Evolutionary conservation across 768 basidiomycete genomes (phyloP), one percentile per base, ranked within the genome.

Genomic region (Phanerochaete sordida): DNA sequence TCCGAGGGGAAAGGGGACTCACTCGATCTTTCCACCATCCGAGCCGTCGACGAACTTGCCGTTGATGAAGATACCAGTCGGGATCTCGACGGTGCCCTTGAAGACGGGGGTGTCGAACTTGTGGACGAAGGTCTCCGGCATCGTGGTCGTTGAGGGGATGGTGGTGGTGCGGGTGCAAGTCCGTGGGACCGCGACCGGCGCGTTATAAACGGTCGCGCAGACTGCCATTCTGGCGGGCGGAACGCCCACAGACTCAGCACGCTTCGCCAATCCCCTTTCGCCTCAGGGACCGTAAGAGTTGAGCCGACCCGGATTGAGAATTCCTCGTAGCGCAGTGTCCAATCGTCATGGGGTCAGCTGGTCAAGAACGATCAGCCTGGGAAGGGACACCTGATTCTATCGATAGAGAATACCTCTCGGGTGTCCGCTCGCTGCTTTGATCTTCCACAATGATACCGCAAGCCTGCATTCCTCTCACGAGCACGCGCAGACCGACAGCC

Each of bases 61-160:
- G 66, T 83, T 77, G 69, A 93, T 90, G 77, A 85, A 92, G 57
- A 91, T 66, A 30, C 90, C 88, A 2, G 88, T 88, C 65, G 76
- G 75, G 62, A 90, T 74, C 6, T 76, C 75, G 21, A 78, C 75
- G 50, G 76, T 75, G n/a, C 84, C 86, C 72, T 84, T 87, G 82
- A 73, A 88, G 61, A 74, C 62, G 44, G 74, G 75, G 8, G 80
- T 81, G 49, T 86, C 71, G 64, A 87, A 87, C 19, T 76, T 71
- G 74, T 87, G 72, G 9, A 69, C 66, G 73, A 79, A 83, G 23
- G 72, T 71, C 43, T 69, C 53, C 8, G 80, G 73, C 81, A 81
- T 82, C 66, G 39, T 69, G 63, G 28, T 8, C 11, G 27, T 28
- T 49, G 47, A n/a, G 30, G 28, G 27, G 46, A 19, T 30, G 57